Conservation (phyloP, 2,329 filamentous ascomycete genomes). For the Trichophyton equinum region DNA sequence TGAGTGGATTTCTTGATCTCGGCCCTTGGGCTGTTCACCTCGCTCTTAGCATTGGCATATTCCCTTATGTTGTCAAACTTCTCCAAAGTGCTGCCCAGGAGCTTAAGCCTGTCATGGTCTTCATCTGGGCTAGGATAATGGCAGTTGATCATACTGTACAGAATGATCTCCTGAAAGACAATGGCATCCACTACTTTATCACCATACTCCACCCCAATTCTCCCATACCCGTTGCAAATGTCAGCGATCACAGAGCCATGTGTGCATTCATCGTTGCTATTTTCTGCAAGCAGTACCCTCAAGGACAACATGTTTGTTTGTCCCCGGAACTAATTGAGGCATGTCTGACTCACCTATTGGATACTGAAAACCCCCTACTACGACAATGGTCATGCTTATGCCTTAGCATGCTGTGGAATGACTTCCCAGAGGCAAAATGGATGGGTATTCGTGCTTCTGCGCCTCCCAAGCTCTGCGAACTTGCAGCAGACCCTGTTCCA, state of each 20-base stretch:
- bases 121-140: conserved; percentile 94
- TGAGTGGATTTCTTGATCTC: conserved; percentile 87
- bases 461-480: conserved; percentile 63
- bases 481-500: conserved; percentile 74
- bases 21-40: conserved; percentile 98
- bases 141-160: conserved; percentile 93
- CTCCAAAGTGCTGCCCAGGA: conserved; percentile 90
- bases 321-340: conserved; percentile 81
- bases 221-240: conserved; percentile 71
- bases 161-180: conserved; percentile 87
- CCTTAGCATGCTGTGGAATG: conserved; percentile 86
- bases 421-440: conserved; percentile 89
- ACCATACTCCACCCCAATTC: conserved; percentile 78
- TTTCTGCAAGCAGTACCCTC: conserved; percentile 89
- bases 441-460: conserved; percentile 81
- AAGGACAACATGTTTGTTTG: conserved; percentile 83
- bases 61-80: conserved; percentile 95
- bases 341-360: conserved; percentile 70
- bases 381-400: conserved; percentile 94
- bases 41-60: conserved; percentile 93
- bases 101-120: conserved; percentile 96
- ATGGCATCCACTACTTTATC: conserved; percentile 93
- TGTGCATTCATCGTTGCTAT: conserved; percentile 95
- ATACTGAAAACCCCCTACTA: conserved; percentile 75
- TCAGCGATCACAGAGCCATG: conserved; percentile 94